Base-by-base conservation (phyloP, 345 rosid genomes). In the Eutrema japonicum region DNA sequence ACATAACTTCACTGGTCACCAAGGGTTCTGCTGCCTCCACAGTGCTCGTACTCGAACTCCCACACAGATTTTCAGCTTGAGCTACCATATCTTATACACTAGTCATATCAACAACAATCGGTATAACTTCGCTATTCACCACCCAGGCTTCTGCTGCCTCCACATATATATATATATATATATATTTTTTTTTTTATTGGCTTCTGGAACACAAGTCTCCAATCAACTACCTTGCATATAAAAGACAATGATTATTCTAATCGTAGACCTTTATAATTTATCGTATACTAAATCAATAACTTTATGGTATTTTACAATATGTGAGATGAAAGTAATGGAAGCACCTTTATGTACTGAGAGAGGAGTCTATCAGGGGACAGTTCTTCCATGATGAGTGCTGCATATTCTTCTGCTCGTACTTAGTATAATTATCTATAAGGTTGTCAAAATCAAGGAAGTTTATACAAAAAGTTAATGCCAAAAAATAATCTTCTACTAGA, bases 301-400 rank as follows among this genome's bases (percentile, higher is more conserved):
- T 48, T 48, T 50, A 0, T 6, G 29, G 41, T 57, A 48, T 26
- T 32, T 61, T 14, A 51, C 29, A 52, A 14, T 13, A 68, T 33
- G 29, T 8, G 26, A 76, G 12, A 35, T 51, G 2, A 45, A 30
- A 76, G 60, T 47, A 10, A 72, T 42, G 75, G 66, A 74, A 80
- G 69, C 71, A 87, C 98, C 96, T 94, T 97, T 58, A 94, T 89
- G 78, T 88, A 94, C 80, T 87, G 51, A 22, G 22, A 22, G 22
- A 0, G 22, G 22, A 22, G 1, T 1, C 22, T 1, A 22, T 22
- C 22, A 22, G 22, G 22, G 22, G 22, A 22, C 22, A 22, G 70
- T 71, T 94, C 97, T 74, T 94, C 98, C 98, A 94, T 94, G 65
- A 94, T 91, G 84, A 94, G 18, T 72, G 98, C 93, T 69, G 98